Conservation (phyloP, 208 protist species). For the Leishmania gerbilli region DNA sequence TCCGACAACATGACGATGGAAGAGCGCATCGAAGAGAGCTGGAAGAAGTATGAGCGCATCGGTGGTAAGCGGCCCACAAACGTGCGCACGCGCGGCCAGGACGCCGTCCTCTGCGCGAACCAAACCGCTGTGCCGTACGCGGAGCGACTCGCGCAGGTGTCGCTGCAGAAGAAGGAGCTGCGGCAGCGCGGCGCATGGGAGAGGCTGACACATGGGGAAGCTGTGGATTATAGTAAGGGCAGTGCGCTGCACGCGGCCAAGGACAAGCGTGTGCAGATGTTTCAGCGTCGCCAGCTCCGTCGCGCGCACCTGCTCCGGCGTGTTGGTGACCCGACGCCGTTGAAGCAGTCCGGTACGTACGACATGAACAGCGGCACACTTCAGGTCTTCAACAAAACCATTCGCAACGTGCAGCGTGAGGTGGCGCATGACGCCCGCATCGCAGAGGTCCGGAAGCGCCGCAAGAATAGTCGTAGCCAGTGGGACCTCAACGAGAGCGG, state of each 20-base stretch:
- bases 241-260: constrained; percentile 79
- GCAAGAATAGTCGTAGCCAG: constrained; percentile 50
- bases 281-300: constrained; percentile 74
- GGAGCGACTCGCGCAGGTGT: constrained; percentile 60
- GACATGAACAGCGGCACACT: constrained; percentile 70
- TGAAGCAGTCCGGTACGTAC: constrained; percentile 82
- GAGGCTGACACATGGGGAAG: constrained; percentile 75
- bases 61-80: constrained; percentile 65
- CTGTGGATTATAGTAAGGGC: constrained; percentile 70
- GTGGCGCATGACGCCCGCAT: constrained; percentile 66
- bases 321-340: constrained; percentile 79
- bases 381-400: constrained; percentile 84
- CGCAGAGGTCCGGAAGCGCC: constrained; percentile 56
- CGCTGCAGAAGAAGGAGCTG: constrained; percentile 66
- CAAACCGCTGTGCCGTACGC: constrained; percentile 57
- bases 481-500: constrained; percentile 60
- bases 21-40: constrained; percentile 86
- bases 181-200: constrained; percentile 58
- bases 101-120: constrained; percentile 55
- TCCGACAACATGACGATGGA: constrained; percentile 80
- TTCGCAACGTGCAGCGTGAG: constrained; percentile 77
- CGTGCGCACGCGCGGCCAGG: constrained; percentile 20
- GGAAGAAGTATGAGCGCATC: constrained; percentile 83
- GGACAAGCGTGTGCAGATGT: constrained; percentile 67
- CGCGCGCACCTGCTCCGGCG: constrained; percentile 76